Conservation (phyloP, 495 filamentous ascomycete species). For the Rusavskia elegans region DNA sequence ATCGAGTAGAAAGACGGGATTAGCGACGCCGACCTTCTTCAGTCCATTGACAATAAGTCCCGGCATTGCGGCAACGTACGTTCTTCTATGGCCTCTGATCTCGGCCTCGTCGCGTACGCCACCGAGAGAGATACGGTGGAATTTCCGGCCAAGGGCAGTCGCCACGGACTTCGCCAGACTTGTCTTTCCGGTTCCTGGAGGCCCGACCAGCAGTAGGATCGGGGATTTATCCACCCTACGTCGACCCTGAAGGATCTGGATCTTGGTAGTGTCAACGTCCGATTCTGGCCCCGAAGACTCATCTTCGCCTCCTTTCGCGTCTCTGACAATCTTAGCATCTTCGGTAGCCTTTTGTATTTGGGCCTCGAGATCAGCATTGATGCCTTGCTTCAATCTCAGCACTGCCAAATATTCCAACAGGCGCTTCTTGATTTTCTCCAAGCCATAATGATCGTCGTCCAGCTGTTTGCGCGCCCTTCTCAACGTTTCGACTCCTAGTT, state of each 20-base stretch:
- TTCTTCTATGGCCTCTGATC: conserved; percentile 87
- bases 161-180: conserved; percentile 89
- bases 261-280: conserved; percentile 36
- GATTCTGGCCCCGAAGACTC: conserved; percentile 23
- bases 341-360: conserved; percentile 54
- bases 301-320: conserved; percentile 8
- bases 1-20: conserved; percentile 92
- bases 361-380: conserved; percentile 63
- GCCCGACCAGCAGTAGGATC: conserved; percentile 84
- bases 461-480: conserved; percentile 71
- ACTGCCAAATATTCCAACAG: conserved; percentile 93
- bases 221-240: conserved; percentile 86
- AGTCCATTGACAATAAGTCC: conserved; percentile 86
- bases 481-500: conserved; percentile 69
- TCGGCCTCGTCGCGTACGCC: conserved; percentile 95
- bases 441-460: conserved; percentile 89
- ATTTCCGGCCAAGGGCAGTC: conserved; percentile 80
- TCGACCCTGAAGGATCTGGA: conserved; percentile 55
- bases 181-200: conserved; percentile 93
- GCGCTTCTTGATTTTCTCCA: conserved; percentile 95
- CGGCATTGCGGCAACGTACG: conserved; percentile 98
- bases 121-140: conserved; percentile 92
- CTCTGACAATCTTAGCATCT: conserved; percentile 30
- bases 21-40: conserved; percentile 90
- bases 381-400: conserved; percentile 77